Percentiles rank a stretch among this genome's conserved stretches.
Conservation (phyloP, 768 basidiomycete species). For the Pleurotus eryngii region DNA sequence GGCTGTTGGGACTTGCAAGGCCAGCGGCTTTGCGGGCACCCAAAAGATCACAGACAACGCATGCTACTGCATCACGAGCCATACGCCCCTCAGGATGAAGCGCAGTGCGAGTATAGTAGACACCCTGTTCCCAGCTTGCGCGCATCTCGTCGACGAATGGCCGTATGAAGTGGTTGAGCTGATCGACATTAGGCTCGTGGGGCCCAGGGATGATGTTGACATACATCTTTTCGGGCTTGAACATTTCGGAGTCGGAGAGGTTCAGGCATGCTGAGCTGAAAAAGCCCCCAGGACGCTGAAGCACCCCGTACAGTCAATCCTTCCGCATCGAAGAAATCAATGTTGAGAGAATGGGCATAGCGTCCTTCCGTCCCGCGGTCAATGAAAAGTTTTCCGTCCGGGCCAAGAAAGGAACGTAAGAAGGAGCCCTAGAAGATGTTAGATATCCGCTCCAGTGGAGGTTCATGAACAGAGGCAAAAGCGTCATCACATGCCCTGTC, state of each 20-base stretch:
- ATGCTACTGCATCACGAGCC: conserved; percentile 9
- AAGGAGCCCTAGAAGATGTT: conserved; percentile 20
- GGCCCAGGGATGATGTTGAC: conserved; percentile 34
- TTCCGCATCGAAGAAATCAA: conserved; percentile 34
- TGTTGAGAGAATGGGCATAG: conserved; percentile 22
- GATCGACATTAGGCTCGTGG: conserved; percentile 20
- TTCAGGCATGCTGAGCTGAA: conserved; percentile 31
- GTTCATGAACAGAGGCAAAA: not conserved
- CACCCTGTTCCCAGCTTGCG: conserved; percentile 15
- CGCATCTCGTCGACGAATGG: conserved; percentile 31
- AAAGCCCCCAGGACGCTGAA: conserved; percentile 25
- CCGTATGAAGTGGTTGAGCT: conserved; percentile 29
- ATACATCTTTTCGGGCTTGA: conserved; percentile 31
- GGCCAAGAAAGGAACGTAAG: conserved; percentile 21
- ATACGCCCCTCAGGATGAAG: conserved; percentile 1
- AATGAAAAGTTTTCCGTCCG: conserved; percentile 16
- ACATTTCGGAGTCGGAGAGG: conserved; percentile 25
- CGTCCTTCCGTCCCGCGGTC: conserved; percentile 10
- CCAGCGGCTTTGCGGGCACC: too few species aligned
- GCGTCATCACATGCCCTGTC: conserved; percentile 11
- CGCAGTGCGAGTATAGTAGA: conserved; percentile 17
- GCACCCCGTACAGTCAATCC: conserved; percentile 20
- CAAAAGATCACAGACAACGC: not conserved
- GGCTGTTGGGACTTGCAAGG: too few species aligned
- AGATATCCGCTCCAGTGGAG: not conserved